Evolutionary conservation across 352 stramenopile species (phyloP).

Genomic region (Thalassiosira sp.): DNA sequence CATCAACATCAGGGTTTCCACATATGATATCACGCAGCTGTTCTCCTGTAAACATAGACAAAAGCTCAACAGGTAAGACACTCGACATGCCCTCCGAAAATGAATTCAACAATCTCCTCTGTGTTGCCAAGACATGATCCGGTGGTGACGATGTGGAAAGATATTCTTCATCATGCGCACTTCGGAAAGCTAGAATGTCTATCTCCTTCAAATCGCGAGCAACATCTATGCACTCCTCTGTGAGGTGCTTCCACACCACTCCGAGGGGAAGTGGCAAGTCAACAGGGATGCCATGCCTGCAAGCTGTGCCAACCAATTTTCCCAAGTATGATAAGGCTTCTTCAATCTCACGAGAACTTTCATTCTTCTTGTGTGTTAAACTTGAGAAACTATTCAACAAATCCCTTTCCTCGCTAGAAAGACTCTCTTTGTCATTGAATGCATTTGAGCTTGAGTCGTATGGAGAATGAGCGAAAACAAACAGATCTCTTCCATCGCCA

Average conservation of each 20-base stretch:
- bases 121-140: slow-evolving; percentile 61
- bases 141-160: slow-evolving; percentile 2
- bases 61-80: slow-evolving; percentile 95
- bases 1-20: slow-evolving; percentile 94
- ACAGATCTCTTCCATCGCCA: slow-evolving; percentile 77
- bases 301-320: slow-evolving; percentile 93
- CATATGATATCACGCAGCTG: slow-evolving; percentile 96
- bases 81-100: slow-evolving; percentile 88
- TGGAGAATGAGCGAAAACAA: slow-evolving; percentile 72
- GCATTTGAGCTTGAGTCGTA: slow-evolving; percentile 22
- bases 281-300: slow-evolving; percentile 91
- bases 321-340: slow-evolving; percentile 94
- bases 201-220: slow-evolving; percentile 69
- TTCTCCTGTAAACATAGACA: slow-evolving; percentile 93
- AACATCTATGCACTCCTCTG: slow-evolving; percentile 58
- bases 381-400: slow-evolving; percentile 80
- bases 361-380: slow-evolving; percentile 80
- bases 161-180: slow-evolving; percentile 38
- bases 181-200: slow-evolving; percentile 64
- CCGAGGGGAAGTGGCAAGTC: slow-evolving; percentile 78
- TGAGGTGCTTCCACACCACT: slow-evolving; percentile 75
- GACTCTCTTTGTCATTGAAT: slow-evolving; percentile 38
- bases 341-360: slow-evolving; percentile 87
- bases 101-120: slow-evolving; percentile 79
- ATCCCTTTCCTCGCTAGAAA: slow-evolving; percentile 71